Percentiles rank a stretch among this genome's conserved stretches.
Evolutionary conservation across 768 basidiomycete genomes (phyloP).

Genomic region (Lepiota brunneoincarnata): DNA sequence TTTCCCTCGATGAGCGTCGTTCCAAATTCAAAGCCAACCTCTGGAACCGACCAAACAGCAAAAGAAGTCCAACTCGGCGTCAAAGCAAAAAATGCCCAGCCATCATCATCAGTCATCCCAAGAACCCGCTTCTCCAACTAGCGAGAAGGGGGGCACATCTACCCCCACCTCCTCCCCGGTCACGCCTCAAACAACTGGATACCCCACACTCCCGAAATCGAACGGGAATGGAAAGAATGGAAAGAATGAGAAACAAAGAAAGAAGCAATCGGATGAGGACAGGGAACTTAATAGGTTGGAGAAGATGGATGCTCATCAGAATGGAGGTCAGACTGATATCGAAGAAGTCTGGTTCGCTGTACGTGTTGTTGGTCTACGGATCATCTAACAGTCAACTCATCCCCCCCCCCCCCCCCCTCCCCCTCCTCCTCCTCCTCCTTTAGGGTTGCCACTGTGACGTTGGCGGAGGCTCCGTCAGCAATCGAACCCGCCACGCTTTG

Average conservation of each 20-base stretch:
- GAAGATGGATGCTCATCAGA: slow-evolving; percentile 26
- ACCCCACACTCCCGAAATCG: not conserved
- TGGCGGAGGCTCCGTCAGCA: slow-evolving; percentile 54
- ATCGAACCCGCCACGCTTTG: slow-evolving; percentile 44
- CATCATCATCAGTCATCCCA: not conserved
- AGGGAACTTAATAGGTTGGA: slow-evolving; percentile 27
- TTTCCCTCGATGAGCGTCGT: slow-evolving; percentile 62
- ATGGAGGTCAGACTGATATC: slow-evolving; percentile 32
- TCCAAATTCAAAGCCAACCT: slow-evolving; percentile 57
- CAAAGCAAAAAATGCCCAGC: not conserved
- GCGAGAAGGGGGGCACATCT: not conserved
- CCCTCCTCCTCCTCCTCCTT: not conserved
- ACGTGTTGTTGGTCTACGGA: slow-evolving; percentile 14
- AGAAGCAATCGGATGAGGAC: slow-evolving; percentile 22
- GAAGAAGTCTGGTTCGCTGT: slow-evolving; percentile 71
- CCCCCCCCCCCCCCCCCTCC: no score
- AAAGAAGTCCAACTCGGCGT: slow-evolving; percentile 26
- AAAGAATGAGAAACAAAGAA: not conserved
- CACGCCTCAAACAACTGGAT: not conserved
- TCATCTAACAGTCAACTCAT: no score
- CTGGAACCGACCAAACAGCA: slow-evolving; percentile 37
- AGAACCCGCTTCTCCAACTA: not conserved
- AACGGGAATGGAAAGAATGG: not conserved
- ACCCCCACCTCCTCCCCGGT: not conserved
- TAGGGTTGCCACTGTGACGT: slow-evolving; percentile 53